Percentiles rank a stretch among this genome's conserved stretches.
Conservation (phyloP, 2,329 filamentous ascomycete genomes). For the Fonsecaea monophora region DNA sequence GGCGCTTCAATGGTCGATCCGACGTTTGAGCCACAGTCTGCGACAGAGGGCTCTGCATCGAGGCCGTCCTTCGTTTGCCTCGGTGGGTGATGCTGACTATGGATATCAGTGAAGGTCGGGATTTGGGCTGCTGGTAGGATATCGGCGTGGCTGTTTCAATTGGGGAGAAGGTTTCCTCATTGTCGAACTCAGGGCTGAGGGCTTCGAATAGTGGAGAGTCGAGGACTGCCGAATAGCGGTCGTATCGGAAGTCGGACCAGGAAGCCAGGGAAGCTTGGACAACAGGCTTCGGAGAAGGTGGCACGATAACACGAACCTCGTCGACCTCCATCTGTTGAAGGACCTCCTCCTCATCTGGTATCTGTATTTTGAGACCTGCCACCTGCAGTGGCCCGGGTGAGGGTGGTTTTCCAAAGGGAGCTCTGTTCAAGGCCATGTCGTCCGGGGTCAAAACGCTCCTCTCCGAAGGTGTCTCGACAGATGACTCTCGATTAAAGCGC, state of each 20-base stretch:
- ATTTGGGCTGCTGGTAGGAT: constrained; percentile 35
- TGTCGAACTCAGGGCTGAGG: constrained; percentile 27
- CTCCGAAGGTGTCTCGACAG: constrained; percentile 32
- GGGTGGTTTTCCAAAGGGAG: constrained; percentile 18
- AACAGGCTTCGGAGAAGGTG: constrained; percentile 27
- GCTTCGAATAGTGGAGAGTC: constrained; percentile 30
- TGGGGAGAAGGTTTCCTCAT: constrained; percentile 33
- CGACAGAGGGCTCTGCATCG: constrained; percentile 29
- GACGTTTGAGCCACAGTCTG: constrained; percentile 15
- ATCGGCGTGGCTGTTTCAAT: constrained; percentile 39
- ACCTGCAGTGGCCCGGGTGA: background rate
- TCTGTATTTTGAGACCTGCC: constrained; percentile 30
- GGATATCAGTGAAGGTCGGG: constrained; percentile 38
- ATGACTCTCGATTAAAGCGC: constrained; percentile 31
- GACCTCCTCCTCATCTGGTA: constrained; percentile 25
- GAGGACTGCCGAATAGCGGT: constrained; percentile 32
- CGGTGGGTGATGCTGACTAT: constrained; percentile 28
- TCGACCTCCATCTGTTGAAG: constrained; percentile 22
- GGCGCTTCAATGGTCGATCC: constrained; percentile 27
- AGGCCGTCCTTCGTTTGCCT: constrained; percentile 27
- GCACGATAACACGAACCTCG: constrained; percentile 24
- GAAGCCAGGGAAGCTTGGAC: constrained; percentile 36
- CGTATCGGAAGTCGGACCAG: constrained; percentile 35
- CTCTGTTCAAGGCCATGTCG: constrained; percentile 16
- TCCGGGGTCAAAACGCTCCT: constrained; percentile 32